Evolutionary conservation across 202 grass and related monocot genomes (phyloP).

Genomic region (Dendrocalamus latiflorus): DNA sequence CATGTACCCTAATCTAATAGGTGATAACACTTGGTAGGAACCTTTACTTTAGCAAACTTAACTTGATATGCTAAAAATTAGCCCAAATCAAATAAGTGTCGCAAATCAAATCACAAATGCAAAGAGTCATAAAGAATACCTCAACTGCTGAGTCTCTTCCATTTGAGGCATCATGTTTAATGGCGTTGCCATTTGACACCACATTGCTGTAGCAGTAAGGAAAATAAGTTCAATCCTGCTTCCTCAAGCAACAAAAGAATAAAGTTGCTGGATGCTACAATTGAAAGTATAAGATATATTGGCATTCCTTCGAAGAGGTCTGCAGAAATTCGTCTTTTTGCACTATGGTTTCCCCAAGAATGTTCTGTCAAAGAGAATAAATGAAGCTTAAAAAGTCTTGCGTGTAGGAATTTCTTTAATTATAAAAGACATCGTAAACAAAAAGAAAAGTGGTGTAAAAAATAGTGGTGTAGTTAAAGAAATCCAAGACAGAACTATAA

Average conservation of each 20-base stretch:
- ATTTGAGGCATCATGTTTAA: conserved; percentile 33
- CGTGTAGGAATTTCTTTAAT: neutral
- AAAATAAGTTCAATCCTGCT: neutral
- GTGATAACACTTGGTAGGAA: neutral
- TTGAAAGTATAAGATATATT: conserved; percentile 65
- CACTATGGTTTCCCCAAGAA: conserved; percentile 84
- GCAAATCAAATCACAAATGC: neutral
- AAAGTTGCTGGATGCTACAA: conserved; percentile 1
- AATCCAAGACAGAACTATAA: too few relatives aligned
- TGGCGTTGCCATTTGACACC: conserved; percentile 37
- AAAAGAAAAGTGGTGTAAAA: too few relatives aligned
- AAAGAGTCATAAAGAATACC: conserved; percentile 30
- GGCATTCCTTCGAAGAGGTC: conserved; percentile 66
- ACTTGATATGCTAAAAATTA: neutral
- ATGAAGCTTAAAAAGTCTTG: conserved; percentile 17
- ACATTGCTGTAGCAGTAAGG: conserved; percentile 45
- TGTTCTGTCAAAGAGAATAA: conserved; percentile 49
- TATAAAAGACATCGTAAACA: neutral
- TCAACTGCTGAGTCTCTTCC: conserved; percentile 50
- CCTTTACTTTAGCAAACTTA: neutral
- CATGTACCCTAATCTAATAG: neutral
- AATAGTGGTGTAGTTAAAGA: too few relatives aligned
- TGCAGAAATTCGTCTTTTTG: conserved; percentile 80
- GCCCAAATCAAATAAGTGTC: neutral
- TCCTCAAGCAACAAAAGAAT: conserved; percentile 24